These are phyloP conservation scores for Pseudocercospora fijiensis DNA, from an alignment of 2,329 filamentous ascomycete genomes.

Conservation along the genomic window DNA sequence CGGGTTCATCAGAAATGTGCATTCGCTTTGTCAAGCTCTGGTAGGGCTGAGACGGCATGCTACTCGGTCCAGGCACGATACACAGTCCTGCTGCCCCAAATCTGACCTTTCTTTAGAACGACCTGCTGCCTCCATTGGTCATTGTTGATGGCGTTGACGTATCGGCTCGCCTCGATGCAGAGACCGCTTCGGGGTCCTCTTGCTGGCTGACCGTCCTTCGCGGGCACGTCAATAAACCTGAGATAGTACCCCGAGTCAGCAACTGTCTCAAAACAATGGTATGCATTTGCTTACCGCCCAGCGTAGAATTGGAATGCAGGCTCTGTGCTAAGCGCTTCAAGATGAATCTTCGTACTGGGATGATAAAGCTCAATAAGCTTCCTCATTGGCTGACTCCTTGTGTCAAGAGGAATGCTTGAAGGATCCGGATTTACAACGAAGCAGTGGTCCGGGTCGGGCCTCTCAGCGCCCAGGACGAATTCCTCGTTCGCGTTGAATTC, in stretches of 20 bases:
- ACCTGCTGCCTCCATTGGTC: slow-evolving; percentile 77
- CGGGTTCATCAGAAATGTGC: neutral
- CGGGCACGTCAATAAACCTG: slow-evolving; percentile 70
- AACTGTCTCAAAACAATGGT: neutral
- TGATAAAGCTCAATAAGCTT: slow-evolving; percentile 72
- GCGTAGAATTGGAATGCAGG: slow-evolving; percentile 98
- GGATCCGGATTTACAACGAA: slow-evolving; percentile 73
- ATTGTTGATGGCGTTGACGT: slow-evolving; percentile 82
- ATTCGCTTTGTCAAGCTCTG: neutral
- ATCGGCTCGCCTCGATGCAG: slow-evolving; percentile 89
- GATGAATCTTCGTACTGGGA: slow-evolving; percentile 69
- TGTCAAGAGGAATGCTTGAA: slow-evolving; percentile 51
- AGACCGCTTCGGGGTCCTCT: slow-evolving; percentile 72
- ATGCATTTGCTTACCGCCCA: slow-evolving; percentile 54
- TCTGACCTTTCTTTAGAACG: slow-evolving; percentile 77
- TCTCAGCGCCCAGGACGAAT: slow-evolving; percentile 69
- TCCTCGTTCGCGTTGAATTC: slow-evolving; percentile 63
- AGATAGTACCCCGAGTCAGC: neutral
- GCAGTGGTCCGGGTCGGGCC: slow-evolving; percentile 84
- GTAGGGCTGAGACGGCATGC: neutral
- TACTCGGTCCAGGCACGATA: slow-evolving; percentile 78
- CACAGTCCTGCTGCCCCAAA: slow-evolving; percentile 76
- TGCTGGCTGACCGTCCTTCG: slow-evolving; percentile 56
- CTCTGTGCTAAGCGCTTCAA: slow-evolving; percentile 88
- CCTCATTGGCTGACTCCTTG: slow-evolving; percentile 57